phyloP scores from a whole-genome alignment of 1,139 yeast genomes.

The Suhomyces panamericanus region DNA sequence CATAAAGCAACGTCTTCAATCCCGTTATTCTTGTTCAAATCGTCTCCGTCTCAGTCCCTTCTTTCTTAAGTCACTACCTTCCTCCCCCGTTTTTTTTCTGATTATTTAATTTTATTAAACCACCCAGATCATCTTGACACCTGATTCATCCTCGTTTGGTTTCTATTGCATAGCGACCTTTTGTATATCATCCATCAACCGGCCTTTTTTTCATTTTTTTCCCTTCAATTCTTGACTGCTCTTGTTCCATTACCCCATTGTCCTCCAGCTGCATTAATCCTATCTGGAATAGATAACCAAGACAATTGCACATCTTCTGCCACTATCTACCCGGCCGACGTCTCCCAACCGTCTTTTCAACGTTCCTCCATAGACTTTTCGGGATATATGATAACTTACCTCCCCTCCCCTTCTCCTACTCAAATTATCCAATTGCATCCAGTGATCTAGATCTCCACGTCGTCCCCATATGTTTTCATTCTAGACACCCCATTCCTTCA shows the following conservation, averaged over 20 bases:
- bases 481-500: background rate
- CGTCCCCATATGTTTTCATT: background rate
- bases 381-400: background rate
- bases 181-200: background rate
- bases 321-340: background rate
- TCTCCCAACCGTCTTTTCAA: background rate
- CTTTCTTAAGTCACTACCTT: background rate
- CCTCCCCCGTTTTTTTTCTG: background rate
- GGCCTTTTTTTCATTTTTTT: background rate
- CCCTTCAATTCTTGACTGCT: conserved; percentile 1
- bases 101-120: background rate
- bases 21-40: background rate
- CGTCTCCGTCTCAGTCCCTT: background rate
- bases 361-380: background rate
- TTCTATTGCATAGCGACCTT: background rate
- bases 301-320: background rate
- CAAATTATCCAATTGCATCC: background rate
- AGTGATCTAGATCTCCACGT: background rate
- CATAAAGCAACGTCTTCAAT: conserved; percentile 15
- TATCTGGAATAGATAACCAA: background rate
- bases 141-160: conserved; percentile 1
- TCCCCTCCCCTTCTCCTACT: background rate
- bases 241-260: background rate
- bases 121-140: background rate
- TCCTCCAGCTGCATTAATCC: conserved; percentile 2